phyloP scores from a whole-genome alignment of 345 rosid species.

The Salix viminalis region DNA sequence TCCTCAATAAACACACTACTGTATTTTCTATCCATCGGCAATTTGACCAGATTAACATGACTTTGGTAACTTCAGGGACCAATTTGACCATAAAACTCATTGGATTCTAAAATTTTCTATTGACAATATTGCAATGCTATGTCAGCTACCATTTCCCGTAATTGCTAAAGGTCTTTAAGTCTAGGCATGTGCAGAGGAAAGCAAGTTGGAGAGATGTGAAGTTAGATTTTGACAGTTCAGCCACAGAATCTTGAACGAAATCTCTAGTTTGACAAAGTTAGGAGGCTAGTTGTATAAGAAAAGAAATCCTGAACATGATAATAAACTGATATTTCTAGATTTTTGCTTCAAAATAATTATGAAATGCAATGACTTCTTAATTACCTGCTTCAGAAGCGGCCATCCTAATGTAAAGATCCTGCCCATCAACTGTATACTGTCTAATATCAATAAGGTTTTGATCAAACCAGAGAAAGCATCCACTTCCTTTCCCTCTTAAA shows the following conservation, averaged over 20 bases:
- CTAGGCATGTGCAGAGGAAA: no score
- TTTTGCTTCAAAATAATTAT: neutral
- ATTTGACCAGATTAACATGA: no score
- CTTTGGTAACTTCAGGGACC: no score
- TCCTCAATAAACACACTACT: no score
- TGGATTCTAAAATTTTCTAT: no score
- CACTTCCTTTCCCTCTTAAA: neutral
- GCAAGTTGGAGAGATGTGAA: neutral
- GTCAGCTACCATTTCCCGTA: no score
- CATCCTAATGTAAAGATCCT: conserved; percentile 4
- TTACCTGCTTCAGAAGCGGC: conserved; percentile 4
- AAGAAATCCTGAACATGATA: neutral
- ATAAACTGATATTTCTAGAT: neutral
- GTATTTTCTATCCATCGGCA: no score
- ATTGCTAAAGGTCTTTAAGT: no score
- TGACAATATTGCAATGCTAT: no score
- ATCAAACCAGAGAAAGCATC: conserved; percentile 7
- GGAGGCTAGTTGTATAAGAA: neutral
- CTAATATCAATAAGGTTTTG: neutral
- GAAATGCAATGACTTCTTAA: neutral
- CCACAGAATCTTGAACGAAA: neutral
- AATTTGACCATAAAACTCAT: no score
- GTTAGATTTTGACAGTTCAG: neutral
- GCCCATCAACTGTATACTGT: neutral
- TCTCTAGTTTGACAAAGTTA: neutral